Evolutionary conservation across 164 flowering plant genomes (phyloP), one percentile per base, ranked within the genome.

Genomic region (Stephania japonica): DNA sequence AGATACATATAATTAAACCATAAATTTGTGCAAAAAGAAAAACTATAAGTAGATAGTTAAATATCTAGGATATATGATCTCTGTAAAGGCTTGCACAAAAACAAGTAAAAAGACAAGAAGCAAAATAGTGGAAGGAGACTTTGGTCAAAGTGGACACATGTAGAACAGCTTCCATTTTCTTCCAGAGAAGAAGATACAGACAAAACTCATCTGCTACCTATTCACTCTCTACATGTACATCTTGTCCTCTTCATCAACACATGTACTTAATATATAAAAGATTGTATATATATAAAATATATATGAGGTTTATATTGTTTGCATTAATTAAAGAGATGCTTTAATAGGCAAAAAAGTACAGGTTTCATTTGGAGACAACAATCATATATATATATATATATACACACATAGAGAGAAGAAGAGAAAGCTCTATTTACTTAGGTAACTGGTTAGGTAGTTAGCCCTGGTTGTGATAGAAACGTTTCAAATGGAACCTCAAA

Each of bases 351-450:
- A 7, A 16, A 65, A 65, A 10, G 32, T 11, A 65, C 6, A 9
- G 42, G 50, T 68, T n/a, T 12, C 41, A 47, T 73, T 62, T 78
- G 80, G 81, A 84, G 83, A 78, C 53, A 7, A 7, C 13, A 32
- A 32, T 32, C 38, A 32, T 32, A 32, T 1, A 32, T 4, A 32
- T 4, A 32, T 1, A 32, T 1, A 32, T 81, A 80, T 85, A 84
- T 83, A 80, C 85, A 86, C 88, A 84, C 75, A 87, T 88, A 85
- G 86, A 87, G 82, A 81, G 83, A 83, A 79, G 79, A 85, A 84
- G 87, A 32, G 38, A 32, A 32, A 32, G 38, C 38, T 32, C 38
- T 32, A 32, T 32, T 84, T 84, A 84, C 61, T 69, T 75, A 81
- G 81, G 25, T 69, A 72, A 72, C n/a, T n/a, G 75, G 69, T 72